Evolutionary conservation across 2,329 filamentous ascomycete species (phyloP), one percentile per base, ranked within the genome.

Genomic region (Fusarium sacchari): DNA sequence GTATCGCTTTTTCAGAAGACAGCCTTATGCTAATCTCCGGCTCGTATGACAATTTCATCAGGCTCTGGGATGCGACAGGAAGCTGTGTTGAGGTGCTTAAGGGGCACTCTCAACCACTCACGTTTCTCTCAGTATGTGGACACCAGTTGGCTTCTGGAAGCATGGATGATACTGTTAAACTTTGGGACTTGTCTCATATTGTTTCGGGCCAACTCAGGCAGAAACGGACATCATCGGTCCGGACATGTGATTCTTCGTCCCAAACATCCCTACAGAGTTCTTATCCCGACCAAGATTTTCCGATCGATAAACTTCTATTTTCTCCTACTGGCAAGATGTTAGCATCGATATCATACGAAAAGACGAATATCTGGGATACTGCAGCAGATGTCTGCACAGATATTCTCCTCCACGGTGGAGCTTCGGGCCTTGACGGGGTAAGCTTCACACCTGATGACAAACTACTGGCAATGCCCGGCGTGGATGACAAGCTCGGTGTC

Each of bases 271-370:
- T 10, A 12, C 18, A 7, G 30, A 6, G 3, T 5, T 22, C 20
- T 7, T 15, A 3, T 22, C 5, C 1, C 1, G 20, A 47, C 5
- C 0, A 7, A 15, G 13, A 22, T 28, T 6, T 7, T 28, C 0
- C 2, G 4, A 28, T 22, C 1, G 6, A 47, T 3, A 22, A 9
- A 3, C 6, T 47, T 3, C 0, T 30, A 3, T 47, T 47, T 6
- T 47, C 44, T 8, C 26, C 26, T 3, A 6, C 13, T 7, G 44
- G 44, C 0, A 47, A 9, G 5, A 17, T 47, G 9, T 3, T 47
- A 2, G 44, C 1, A 17, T 22, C 26, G 4, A 0, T 12, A 4
- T 30, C 44, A 30, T 7, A 0, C 0, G 1, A 3, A 15, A 0
- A 22, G 1, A 30, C 20, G 4, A 26, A 30, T 4, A 12, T 47